A percentile compares a stretch with the other conserved stretches of the same genome.
These are phyloP conservation scores for Diatrype stigma DNA, from an alignment of 2,329 filamentous ascomycete genomes.

Conservation along the genomic window DNA sequence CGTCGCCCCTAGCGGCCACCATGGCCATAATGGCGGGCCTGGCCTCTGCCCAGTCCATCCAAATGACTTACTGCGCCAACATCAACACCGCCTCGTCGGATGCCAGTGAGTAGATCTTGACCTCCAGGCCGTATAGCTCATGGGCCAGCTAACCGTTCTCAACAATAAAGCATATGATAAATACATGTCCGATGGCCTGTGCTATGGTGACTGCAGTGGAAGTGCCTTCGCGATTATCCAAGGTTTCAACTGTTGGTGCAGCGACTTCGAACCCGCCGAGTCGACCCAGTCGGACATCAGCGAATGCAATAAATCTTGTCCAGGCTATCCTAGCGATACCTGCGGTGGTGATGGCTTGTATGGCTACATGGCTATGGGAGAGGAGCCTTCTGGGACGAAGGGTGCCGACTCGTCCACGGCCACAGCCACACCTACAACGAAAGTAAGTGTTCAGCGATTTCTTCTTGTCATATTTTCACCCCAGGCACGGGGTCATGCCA, in stretches of 20 bases:
- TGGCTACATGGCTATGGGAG: slow-evolving; percentile 59
- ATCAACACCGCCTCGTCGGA: slow-evolving; percentile 40
- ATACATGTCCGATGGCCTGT: slow-evolving; percentile 68
- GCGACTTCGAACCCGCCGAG: slow-evolving; percentile 58
- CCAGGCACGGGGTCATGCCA: slow-evolving; percentile 11
- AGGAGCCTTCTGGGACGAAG: slow-evolving; percentile 54
- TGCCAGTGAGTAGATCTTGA: slow-evolving; percentile 35
- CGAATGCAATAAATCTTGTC: slow-evolving; percentile 57
- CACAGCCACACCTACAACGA: slow-evolving; percentile 15
- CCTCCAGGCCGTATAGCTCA: slow-evolving; percentile 2
- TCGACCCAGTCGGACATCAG: slow-evolving; percentile 33
- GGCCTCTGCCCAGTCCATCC: slow-evolving; percentile 25
- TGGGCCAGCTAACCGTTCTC: slow-evolving; percentile 4
- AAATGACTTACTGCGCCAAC: slow-evolving; percentile 41
- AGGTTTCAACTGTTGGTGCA: slow-evolving; percentile 67
- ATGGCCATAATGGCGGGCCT: slow-evolving; percentile 16
- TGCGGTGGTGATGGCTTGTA: slow-evolving; percentile 62
- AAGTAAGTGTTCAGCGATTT: slow-evolving; percentile 23
- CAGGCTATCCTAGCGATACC: slow-evolving; percentile 62
- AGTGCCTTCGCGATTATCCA: slow-evolving; percentile 69
- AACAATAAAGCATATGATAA: slow-evolving; percentile 44
- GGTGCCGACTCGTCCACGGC: slow-evolving; percentile 23
- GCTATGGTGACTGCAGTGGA: slow-evolving; percentile 53
- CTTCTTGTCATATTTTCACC: slow-evolving; percentile 7
- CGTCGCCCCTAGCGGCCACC: slow-evolving; percentile 16